Evolutionary conservation across 139 green algal genomes (phyloP).

Genomic region (Coelastrella sp.): DNA sequence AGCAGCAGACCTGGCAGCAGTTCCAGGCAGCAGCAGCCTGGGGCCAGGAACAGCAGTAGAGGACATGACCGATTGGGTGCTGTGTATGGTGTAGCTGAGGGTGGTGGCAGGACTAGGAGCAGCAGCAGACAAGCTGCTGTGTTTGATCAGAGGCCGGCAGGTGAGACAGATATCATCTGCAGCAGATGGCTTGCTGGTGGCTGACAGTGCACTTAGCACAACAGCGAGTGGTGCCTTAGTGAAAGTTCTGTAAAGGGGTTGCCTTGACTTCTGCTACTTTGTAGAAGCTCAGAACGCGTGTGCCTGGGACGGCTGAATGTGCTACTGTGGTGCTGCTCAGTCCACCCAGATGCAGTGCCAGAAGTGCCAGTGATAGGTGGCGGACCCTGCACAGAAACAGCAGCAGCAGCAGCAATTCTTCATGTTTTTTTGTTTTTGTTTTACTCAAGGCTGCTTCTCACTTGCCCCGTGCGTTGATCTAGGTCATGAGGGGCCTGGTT

Average conservation of each 20-base stretch:
- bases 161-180: background rate
- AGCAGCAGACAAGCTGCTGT: slow-evolving; percentile 5
- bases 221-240: background rate
- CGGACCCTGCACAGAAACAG: no score
- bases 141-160: background rate
- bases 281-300: no score
- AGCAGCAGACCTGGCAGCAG: background rate
- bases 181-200: background rate
- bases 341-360: no score
- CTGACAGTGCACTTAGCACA: background rate
- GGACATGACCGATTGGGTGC: background rate
- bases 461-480: no score
- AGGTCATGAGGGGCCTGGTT: slow-evolving; percentile 37
- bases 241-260: no score
- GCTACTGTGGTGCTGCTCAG: no score
- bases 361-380: no score
- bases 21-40: background rate
- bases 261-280: no score
- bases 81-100: slow-evolving; percentile 22
- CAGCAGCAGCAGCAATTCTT: background rate
- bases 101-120: background rate
- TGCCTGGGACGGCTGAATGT: no score
- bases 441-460: background rate
- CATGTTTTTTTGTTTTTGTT: background rate
- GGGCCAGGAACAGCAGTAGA: background rate